These are phyloP conservation scores for Aegilops umbellulata DNA, from an alignment of 176 grass and related monocot genomes.

Conservation along the genomic window DNA sequence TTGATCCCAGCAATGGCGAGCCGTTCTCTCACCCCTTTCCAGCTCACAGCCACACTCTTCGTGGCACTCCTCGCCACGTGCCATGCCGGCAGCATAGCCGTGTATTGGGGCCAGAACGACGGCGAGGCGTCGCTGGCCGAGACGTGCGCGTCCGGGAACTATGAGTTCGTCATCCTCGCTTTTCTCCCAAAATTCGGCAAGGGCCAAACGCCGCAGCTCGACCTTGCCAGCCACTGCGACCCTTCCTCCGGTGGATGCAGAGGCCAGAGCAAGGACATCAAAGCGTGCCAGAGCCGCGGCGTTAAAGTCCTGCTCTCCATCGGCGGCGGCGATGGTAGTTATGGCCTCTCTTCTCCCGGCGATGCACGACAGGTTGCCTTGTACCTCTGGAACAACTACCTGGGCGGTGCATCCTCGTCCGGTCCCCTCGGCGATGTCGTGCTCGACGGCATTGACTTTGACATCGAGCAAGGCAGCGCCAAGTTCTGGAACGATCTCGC, in stretches of 20 bases:
- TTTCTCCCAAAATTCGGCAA: conserved; percentile 64
- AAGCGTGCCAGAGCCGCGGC: conserved; percentile 39
- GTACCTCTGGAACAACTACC: conserved; percentile 72
- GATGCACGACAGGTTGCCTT: conserved; percentile 44
- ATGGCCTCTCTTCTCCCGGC: conserved; percentile 36
- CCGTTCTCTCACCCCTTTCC: neutral
- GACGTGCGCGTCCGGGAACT: conserved; percentile 48
- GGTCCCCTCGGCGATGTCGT: conserved; percentile 51
- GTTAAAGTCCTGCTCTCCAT: conserved; percentile 75
- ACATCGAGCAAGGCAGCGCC: conserved; percentile 52
- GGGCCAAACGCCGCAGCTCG: conserved; percentile 47
- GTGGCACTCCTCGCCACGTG: conserved; percentile 11
- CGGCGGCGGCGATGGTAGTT: conserved; percentile 50
- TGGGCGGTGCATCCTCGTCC: conserved; percentile 43
- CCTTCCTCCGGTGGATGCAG: conserved; percentile 43
- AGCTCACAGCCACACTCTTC: neutral
- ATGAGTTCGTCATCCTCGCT: conserved; percentile 56
- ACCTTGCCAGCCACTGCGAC: conserved; percentile 59
- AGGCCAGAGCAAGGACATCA: conserved; percentile 46
- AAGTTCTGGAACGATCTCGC: conserved; percentile 50
- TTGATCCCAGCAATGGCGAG: conserved; percentile 1
- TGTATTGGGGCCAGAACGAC: conserved; percentile 69
- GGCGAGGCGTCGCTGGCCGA: conserved; percentile 27
- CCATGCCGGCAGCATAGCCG: conserved; percentile 47
- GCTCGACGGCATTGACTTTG: conserved; percentile 71